Conservation (phyloP, 805 yeast genomes). For the Tetrapisispora namnaoensis region DNA sequence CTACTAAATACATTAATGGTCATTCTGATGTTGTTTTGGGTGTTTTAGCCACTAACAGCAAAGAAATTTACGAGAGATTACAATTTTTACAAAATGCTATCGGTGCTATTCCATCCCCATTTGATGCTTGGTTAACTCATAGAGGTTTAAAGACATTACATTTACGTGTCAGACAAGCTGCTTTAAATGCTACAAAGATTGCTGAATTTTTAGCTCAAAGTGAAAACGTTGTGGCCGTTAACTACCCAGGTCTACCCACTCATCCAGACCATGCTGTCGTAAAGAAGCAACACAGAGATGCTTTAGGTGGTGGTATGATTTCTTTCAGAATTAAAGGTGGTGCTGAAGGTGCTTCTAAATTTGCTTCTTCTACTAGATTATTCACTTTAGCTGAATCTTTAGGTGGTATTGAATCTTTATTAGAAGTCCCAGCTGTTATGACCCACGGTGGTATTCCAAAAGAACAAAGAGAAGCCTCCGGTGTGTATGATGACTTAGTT, state of each 20-base stretch:
- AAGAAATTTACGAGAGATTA: conserved; percentile 49
- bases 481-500: conserved; percentile 73
- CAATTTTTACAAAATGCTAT: conserved; percentile 78
- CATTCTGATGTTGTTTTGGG: conserved; percentile 90
- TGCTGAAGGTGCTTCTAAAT: conserved; percentile 61
- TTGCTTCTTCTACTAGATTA: conserved; percentile 62
- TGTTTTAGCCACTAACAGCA: conserved; percentile 60
- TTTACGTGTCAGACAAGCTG: conserved; percentile 64
- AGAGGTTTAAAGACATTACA: conserved; percentile 84
- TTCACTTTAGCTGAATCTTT: conserved; percentile 84
- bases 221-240: conserved; percentile 52
- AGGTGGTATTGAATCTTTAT: conserved; percentile 80
- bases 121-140: conserved; percentile 88
- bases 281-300: conserved; percentile 66
- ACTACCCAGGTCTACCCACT: conserved; percentile 73
- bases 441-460: conserved; percentile 86
- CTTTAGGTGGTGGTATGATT: conserved; percentile 87
- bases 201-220: conserved; percentile 50
- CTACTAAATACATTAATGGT: conserved; percentile 84
- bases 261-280: conserved; percentile 59
- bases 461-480: conserved; percentile 66
- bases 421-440: conserved; percentile 87
- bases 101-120: conserved; percentile 85
- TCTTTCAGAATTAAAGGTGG: conserved; percentile 82
- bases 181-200: conserved; percentile 54